These are phyloP conservation scores for Silene conica DNA, from an alignment of 148 eudicot genomes.

Conservation along the genomic window DNA sequence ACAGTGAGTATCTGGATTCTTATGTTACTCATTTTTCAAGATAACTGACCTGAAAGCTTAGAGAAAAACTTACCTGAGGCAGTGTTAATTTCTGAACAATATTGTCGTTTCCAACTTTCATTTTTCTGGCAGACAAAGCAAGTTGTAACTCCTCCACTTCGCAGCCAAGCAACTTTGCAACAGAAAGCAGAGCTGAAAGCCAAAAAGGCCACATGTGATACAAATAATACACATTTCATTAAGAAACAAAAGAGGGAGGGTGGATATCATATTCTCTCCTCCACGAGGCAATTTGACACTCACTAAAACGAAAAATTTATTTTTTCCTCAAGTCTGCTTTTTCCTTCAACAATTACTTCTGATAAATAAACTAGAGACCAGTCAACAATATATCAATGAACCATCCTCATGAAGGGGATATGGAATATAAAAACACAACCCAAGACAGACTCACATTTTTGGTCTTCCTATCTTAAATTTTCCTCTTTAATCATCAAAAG, in stretches of 20 bases:
- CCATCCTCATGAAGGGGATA: not conserved
- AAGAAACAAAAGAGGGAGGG: not conserved
- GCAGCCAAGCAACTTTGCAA: conserved; percentile 80
- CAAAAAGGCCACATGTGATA: conserved; percentile 11
- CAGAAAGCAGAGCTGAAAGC: conserved; percentile 66
- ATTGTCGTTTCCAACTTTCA: conserved; percentile 69
- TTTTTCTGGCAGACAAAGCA: conserved; percentile 75
- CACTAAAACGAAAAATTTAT: not conserved
- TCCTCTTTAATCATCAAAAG: not conserved
- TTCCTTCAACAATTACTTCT: not conserved
- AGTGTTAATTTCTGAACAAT: conserved; percentile 73
- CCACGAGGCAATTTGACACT: no score
- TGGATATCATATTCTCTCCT: not conserved
- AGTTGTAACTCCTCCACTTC: conserved; percentile 48
- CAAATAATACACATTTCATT: conserved; percentile 2
- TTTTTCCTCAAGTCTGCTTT: not conserved
- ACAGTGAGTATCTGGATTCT: no score
- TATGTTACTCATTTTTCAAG: no score
- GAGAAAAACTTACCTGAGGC: conserved; percentile 52
- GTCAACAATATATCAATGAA: no score
- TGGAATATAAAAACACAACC: no score
- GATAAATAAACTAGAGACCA: not conserved
- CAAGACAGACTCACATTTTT: not conserved
- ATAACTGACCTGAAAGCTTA: not conserved
- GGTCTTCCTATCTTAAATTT: not conserved